Evolutionary conservation across 2,329 filamentous ascomycete species (phyloP).

Genomic region (Colletotrichum sp.): DNA sequence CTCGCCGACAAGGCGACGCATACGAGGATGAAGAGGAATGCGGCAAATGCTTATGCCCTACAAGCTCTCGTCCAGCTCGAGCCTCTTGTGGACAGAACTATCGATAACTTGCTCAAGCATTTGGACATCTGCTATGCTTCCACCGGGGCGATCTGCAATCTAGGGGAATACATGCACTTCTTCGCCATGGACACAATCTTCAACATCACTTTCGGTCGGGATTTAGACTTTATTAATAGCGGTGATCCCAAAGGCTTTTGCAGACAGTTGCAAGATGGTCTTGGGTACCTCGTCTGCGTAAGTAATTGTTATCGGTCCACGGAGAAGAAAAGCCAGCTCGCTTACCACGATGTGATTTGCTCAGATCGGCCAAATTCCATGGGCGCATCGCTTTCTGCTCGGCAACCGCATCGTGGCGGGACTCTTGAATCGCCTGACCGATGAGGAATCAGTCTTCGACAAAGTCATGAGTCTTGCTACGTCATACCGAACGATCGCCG

Average conservation of each 20-base stretch:
- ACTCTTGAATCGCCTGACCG: background rate
- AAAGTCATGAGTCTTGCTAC: background rate
- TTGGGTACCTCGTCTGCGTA: background rate
- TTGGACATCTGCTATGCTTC: background rate
- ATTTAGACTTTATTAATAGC: background rate
- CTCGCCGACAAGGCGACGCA: background rate
- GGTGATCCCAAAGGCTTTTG: background rate
- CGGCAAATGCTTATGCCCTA: conserved; percentile 9
- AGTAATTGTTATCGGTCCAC: background rate
- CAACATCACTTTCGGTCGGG: background rate
- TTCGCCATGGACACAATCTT: background rate
- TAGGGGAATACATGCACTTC: background rate
- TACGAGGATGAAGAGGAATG: conserved; percentile 5
- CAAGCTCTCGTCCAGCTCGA: conserved; percentile 6
- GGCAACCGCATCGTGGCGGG: background rate
- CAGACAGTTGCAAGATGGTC: background rate
- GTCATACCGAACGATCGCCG: background rate
- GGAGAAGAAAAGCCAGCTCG: background rate
- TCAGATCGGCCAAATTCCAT: background rate
- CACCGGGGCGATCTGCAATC: background rate
- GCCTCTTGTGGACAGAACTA: background rate
- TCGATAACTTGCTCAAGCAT: background rate
- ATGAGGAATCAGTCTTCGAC: background rate
- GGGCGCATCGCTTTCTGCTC: background rate
- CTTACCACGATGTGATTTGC: background rate